Percentiles rank a stretch among this genome's conserved stretches.
These are phyloP conservation scores for Fusarium foetens DNA, from an alignment of 2,329 filamentous ascomycete species.

Conservation along the genomic window DNA sequence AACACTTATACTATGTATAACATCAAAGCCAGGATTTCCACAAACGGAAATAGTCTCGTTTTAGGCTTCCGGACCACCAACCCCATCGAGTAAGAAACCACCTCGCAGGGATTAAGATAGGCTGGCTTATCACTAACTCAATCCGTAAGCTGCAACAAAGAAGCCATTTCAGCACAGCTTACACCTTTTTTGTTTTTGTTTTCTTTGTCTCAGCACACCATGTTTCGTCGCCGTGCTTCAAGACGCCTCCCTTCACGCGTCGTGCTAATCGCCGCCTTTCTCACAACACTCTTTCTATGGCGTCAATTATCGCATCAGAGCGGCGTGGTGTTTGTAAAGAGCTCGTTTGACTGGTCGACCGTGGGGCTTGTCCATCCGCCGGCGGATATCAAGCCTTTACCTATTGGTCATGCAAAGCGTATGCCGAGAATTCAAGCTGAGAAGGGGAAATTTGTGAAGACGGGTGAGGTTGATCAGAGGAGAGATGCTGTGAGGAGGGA, in stretches of 20 bases:
- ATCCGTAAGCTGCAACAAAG: constrained; percentile 1
- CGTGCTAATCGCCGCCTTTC: constrained; percentile 1
- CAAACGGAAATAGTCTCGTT: neutral
- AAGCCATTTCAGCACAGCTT: neutral
- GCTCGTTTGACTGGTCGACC: constrained; percentile 48
- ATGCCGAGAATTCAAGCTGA: constrained; percentile 49
- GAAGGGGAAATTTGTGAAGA: constrained; percentile 34
- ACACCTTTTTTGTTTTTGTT: neutral
- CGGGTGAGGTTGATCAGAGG: constrained; percentile 44
- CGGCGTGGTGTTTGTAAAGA: constrained; percentile 34
- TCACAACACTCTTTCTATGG: neutral
- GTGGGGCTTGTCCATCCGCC: constrained; percentile 45
- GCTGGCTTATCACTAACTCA: neutral
- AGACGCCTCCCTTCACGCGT: neutral
- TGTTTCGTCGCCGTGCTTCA: neutral
- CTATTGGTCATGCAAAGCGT: constrained; percentile 38
- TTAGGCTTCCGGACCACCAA: neutral
- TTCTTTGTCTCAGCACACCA: neutral
- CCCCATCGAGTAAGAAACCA: neutral
- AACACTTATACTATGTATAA: neutral
- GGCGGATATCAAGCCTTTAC: constrained; percentile 46
- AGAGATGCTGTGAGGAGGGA: constrained; percentile 52
- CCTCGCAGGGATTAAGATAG: neutral
- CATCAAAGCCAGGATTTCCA: neutral
- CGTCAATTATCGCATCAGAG: constrained; percentile 7